Conservation (phyloP, 176 grass and related monocot genomes). For the Lolium multiflorum region DNA sequence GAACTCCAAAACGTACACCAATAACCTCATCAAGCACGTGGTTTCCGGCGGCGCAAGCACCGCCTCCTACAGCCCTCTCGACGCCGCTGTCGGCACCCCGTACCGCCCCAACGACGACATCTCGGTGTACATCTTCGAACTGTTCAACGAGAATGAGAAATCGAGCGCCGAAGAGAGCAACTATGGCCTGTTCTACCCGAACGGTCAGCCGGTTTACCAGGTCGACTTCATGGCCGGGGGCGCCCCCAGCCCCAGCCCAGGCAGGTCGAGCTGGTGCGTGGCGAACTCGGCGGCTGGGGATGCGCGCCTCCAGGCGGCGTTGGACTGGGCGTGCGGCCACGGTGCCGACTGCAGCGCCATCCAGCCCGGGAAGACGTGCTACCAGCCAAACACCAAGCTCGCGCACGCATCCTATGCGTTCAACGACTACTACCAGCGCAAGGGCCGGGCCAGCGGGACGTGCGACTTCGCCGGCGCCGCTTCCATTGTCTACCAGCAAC, state of each 20-base stretch:
- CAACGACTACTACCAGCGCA: constrained; percentile 55
- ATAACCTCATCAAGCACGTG: constrained; percentile 52
- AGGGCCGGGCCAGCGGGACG: constrained; percentile 29
- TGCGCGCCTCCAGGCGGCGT: constrained; percentile 27
- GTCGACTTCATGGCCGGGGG: constrained; percentile 43
- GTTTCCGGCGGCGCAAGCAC: constrained; percentile 42
- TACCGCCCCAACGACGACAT: constrained; percentile 49
- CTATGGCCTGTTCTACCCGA: constrained; percentile 72
- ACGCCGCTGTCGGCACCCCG: constrained; percentile 45
- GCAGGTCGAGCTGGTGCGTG: constrained; percentile 49
- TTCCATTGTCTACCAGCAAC: constrained; percentile 21
- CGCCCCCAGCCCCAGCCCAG: not conserved
- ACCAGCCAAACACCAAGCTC: constrained; percentile 41
- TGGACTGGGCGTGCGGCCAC: constrained; percentile 47
- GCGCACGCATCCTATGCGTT: constrained; percentile 61
- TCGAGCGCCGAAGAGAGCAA: constrained; percentile 47
- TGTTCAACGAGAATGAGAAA: constrained; percentile 78
- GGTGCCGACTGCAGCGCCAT: constrained; percentile 37
- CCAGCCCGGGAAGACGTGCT: constrained; percentile 45
- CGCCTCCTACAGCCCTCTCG: not conserved
- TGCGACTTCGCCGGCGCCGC: constrained; percentile 61
- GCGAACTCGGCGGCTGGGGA: constrained; percentile 37
- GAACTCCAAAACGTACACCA: constrained; percentile 58
- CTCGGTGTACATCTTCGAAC: constrained; percentile 69
- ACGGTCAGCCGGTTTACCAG: constrained; percentile 55